phyloP scores from a whole-genome alignment of 257 asterid genomes.

The Avicennia marina region DNA sequence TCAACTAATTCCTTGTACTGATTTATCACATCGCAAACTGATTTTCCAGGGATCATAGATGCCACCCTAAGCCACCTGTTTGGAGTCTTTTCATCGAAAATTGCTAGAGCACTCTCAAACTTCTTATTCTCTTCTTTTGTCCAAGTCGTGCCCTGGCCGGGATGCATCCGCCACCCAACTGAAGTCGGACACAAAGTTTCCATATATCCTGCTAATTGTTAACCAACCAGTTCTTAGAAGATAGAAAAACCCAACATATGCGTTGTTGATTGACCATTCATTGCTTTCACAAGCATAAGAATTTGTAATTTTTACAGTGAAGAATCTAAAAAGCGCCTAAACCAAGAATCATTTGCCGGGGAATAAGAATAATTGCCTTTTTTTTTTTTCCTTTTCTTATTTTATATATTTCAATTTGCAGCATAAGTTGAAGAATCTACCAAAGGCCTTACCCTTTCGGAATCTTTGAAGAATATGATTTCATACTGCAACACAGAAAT shows the following conservation, averaged over 20 bases:
- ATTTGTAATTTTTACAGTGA: too few relatives aligned
- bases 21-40: constrained; percentile 61
- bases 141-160: constrained; percentile 43
- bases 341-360: too few relatives aligned
- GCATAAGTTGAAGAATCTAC: constrained; percentile 30
- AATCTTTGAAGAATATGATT: constrained; percentile 23
- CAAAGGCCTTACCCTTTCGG: constrained; percentile 25
- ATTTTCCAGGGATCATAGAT: constrained; percentile 63
- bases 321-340: too few relatives aligned
- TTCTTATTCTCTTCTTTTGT: constrained; percentile 76
- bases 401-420: too few relatives aligned
- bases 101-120: constrained; percentile 79
- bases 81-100: constrained; percentile 69
- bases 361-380: too few relatives aligned
- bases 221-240: too few relatives aligned
- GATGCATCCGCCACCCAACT: constrained; percentile 35
- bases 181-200: constrained; percentile 51
- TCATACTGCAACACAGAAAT: constrained; percentile 3
- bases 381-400: too few relatives aligned
- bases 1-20: constrained; percentile 68
- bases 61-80: constrained; percentile 77
- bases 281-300: too few relatives aligned
- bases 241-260: too few relatives aligned
- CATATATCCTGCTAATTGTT: too few relatives aligned
- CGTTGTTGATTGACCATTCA: too few relatives aligned